Conservation (phyloP, 495 filamentous ascomycete genomes). For the Entonaema liquescens region DNA sequence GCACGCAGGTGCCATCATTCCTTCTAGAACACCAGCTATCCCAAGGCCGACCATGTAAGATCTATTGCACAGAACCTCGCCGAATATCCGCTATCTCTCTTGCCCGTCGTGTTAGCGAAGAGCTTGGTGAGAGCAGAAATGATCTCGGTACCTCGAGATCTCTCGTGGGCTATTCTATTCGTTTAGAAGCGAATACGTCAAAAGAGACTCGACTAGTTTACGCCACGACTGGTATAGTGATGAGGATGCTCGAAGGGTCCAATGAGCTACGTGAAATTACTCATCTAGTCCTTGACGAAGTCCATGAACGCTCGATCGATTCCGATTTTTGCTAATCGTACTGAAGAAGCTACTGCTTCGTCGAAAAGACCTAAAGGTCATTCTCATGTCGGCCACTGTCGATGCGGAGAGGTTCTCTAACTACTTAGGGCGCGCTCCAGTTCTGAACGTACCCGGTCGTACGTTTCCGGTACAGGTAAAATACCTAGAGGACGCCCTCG, state of each 20-base stretch:
- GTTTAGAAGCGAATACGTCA: constrained; percentile 86
- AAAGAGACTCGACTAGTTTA: constrained; percentile 84
- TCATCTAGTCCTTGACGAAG: constrained; percentile 92
- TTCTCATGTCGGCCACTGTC: constrained; percentile 96
- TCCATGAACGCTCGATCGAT: constrained; percentile 94
- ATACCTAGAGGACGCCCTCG: constrained; percentile 91
- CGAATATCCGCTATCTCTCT: constrained; percentile 96
- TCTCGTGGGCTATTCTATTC: constrained; percentile 91
- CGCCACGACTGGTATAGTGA: constrained; percentile 88
- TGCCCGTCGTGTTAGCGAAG: constrained; percentile 89
- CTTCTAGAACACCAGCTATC: constrained; percentile 88
- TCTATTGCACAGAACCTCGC: constrained; percentile 95
- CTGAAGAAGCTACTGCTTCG: constrained; percentile 79
- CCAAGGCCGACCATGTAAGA: constrained; percentile 81
- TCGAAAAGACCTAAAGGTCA: constrained; percentile 76
- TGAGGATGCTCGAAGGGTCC: constrained; percentile 93
- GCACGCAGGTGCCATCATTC: constrained; percentile 93
- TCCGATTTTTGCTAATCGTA: constrained; percentile 94
- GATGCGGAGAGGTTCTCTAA: constrained; percentile 89
- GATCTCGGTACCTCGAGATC: constrained; percentile 85
- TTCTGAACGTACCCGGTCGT: constrained; percentile 87
- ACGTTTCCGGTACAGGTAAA: constrained; percentile 90
- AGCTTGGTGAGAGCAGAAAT: constrained; percentile 82
- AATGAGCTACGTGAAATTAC: constrained; percentile 87
- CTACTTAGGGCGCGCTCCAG: constrained; percentile 83